Conservation (phyloP, 257 asterid species). For the Paulownia fortunei region DNA sequence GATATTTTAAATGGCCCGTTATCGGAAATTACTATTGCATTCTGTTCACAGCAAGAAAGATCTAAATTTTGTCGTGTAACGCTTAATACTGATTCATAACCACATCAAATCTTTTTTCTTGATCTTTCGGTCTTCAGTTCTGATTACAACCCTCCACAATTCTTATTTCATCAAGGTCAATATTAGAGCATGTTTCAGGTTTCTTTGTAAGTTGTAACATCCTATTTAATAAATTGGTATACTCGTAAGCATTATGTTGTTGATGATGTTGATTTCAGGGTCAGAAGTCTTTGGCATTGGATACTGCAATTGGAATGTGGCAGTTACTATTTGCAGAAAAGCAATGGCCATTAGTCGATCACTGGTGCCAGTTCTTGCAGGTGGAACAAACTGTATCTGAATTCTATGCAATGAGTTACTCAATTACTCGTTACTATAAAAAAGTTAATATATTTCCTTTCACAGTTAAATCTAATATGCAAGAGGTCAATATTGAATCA, state of each 20-base stretch:
- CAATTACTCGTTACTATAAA: background rate
- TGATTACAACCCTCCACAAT: background rate
- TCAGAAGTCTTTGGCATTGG: constrained; percentile 96
- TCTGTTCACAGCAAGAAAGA: background rate
- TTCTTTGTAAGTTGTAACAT: constrained; percentile 11
- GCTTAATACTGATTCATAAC: background rate
- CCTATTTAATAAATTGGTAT: constrained; percentile 2
- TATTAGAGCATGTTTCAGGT: background rate
- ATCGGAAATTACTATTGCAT: background rate
- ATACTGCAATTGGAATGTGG: constrained; percentile 99
- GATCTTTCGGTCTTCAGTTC: background rate
- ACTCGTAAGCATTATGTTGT: background rate
- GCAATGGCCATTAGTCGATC: constrained; percentile 94
- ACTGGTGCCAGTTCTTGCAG: constrained; percentile 99
- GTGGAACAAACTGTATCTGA: constrained; percentile 40
- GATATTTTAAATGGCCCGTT: background rate
- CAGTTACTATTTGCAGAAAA: constrained; percentile 92
- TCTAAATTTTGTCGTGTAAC: background rate
- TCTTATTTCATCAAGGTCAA: background rate
- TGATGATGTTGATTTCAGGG: constrained; percentile 62
- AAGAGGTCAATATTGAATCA: background rate
- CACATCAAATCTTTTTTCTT: background rate
- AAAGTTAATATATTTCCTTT: background rate
- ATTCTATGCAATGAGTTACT: constrained; percentile 10
- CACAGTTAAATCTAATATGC: background rate